These are phyloP conservation scores for Russula sp. DNA, from an alignment of 768 basidiomycete species.

Conservation along the genomic window DNA sequence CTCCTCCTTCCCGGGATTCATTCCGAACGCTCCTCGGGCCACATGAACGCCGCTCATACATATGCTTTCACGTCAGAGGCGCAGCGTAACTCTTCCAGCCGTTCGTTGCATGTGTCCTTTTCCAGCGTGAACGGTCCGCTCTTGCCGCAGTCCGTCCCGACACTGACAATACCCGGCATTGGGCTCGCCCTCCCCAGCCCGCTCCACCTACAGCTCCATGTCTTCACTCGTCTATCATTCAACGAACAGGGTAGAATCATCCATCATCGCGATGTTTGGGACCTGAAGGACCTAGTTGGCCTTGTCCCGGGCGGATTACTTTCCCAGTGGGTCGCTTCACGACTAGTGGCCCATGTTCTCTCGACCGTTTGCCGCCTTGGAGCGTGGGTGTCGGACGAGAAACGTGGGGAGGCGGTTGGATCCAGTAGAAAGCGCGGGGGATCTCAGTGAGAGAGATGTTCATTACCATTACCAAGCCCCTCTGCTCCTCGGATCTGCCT, in stretches of 20 bases:
- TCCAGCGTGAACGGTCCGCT: conserved; percentile 15
- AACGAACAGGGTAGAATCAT: conserved; percentile 80
- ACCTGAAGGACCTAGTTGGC: conserved; percentile 69
- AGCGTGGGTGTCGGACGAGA: conserved; percentile 16
- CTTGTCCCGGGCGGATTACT: conserved; percentile 64
- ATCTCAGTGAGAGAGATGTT: conserved; percentile 17
- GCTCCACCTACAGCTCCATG: conserved; percentile 64
- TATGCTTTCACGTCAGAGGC: conserved; percentile 19
- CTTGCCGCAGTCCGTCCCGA: conserved; percentile 36
- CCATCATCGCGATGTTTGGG: conserved; percentile 77
- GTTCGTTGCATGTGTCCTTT: conserved; percentile 27
- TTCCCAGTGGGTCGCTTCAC: conserved; percentile 62
- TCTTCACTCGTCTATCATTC: conserved; percentile 68
- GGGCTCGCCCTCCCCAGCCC: conserved; percentile 65
- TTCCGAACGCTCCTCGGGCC: conserved; percentile 26
- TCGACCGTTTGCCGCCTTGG: conserved; percentile 14
- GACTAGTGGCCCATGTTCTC: conserved; percentile 47
- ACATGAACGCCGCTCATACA: conserved; percentile 28
- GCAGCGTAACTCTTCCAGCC: conserved; percentile 18
- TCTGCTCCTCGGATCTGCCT: conserved; percentile 14
- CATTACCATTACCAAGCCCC: neutral
- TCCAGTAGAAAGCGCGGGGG: conserved; percentile 9
- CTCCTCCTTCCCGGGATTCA: conserved; percentile 71
- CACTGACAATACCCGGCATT: conserved; percentile 53
- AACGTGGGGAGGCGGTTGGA: conserved; percentile 7